Percentiles rank a stretch among this genome's conserved stretches.
Evolutionary conservation across 1,139 yeast genomes (phyloP).

Genomic region (Nematodospora anomalae): DNA sequence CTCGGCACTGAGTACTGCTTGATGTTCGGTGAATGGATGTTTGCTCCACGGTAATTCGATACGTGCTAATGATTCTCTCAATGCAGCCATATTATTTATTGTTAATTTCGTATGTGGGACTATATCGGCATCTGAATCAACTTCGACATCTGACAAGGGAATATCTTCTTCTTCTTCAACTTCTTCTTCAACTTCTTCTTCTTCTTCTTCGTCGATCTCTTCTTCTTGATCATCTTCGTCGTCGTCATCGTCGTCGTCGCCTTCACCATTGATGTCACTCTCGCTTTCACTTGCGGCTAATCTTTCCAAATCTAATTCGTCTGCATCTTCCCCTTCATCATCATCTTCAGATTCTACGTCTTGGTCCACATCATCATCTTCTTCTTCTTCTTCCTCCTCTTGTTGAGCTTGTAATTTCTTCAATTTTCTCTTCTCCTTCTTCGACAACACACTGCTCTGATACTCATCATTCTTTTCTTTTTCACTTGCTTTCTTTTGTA

Average conservation of each 20-base stretch:
- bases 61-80: conserved; percentile 66
- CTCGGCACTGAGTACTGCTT: conserved; percentile 62
- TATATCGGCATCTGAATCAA: conserved; percentile 83
- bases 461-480: conserved; percentile 34
- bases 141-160: conserved; percentile 75
- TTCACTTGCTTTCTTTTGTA: conserved; percentile 9
- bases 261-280: conserved; percentile 36
- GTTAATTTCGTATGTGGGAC: conserved; percentile 90
- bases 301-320: conserved; percentile 51
- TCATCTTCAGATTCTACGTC: conserved; percentile 25
- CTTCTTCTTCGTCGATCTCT: conserved; percentile 46
- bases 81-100: conserved; percentile 68
- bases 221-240: conserved; percentile 43
- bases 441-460: conserved; percentile 51
- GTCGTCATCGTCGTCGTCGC: conserved; percentile 31
- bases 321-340: conserved; percentile 31
- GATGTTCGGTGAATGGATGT: conserved; percentile 80
- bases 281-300: conserved; percentile 55
- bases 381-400: conserved; percentile 23
- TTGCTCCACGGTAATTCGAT: conserved; percentile 69
- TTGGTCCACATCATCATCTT: conserved; percentile 27
- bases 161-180: conserved; percentile 61
- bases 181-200: conserved; percentile 45
- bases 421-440: conserved; percentile 63
- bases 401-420: conserved; percentile 46